Evolutionary conservation across 2,329 filamentous ascomycete genomes (phyloP).

Genomic region (Cladosporium cucumerinum): DNA sequence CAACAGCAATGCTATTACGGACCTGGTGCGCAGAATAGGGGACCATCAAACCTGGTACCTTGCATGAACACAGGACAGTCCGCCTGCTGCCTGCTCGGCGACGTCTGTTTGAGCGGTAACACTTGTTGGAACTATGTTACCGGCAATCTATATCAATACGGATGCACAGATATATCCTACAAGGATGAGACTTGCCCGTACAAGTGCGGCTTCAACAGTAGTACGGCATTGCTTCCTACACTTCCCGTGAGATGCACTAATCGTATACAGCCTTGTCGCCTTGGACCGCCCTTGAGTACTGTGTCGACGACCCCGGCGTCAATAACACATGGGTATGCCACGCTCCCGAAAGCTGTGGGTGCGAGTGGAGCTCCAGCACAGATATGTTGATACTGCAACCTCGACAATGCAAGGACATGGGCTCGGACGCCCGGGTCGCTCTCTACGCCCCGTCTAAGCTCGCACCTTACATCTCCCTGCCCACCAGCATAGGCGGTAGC

Average conservation of each 20-base stretch:
- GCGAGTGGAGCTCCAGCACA: slow-evolving; percentile 25
- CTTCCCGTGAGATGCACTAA: neutral
- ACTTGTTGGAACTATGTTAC: slow-evolving; percentile 29
- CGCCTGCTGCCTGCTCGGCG: slow-evolving; percentile 30
- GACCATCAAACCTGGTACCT: slow-evolving; percentile 26
- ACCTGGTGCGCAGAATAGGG: slow-evolving; percentile 28
- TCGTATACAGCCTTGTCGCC: slow-evolving; percentile 26
- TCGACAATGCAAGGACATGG: slow-evolving; percentile 31
- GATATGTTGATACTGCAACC: slow-evolving; percentile 24
- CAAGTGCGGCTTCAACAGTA: slow-evolving; percentile 30
- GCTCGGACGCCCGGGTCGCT: slow-evolving; percentile 29
- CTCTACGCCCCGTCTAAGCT: slow-evolving; percentile 29
- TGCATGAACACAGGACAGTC: slow-evolving; percentile 26
- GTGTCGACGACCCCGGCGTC: slow-evolving; percentile 23
- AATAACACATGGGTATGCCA: slow-evolving; percentile 32
- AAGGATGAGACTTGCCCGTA: slow-evolving; percentile 28
- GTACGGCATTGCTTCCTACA: slow-evolving; percentile 16
- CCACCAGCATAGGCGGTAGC: slow-evolving; percentile 25
- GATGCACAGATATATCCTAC: slow-evolving; percentile 34
- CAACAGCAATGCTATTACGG: slow-evolving; percentile 34
- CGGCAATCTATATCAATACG: slow-evolving; percentile 32
- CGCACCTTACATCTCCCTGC: slow-evolving; percentile 29
- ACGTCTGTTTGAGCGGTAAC: slow-evolving; percentile 30
- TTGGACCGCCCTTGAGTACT: slow-evolving; percentile 31
- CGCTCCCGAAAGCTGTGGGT: slow-evolving; percentile 31